Evolutionary conservation across 169 alveolate genomes (phyloP).

Genomic region (Sarcocystis neurona): DNA sequence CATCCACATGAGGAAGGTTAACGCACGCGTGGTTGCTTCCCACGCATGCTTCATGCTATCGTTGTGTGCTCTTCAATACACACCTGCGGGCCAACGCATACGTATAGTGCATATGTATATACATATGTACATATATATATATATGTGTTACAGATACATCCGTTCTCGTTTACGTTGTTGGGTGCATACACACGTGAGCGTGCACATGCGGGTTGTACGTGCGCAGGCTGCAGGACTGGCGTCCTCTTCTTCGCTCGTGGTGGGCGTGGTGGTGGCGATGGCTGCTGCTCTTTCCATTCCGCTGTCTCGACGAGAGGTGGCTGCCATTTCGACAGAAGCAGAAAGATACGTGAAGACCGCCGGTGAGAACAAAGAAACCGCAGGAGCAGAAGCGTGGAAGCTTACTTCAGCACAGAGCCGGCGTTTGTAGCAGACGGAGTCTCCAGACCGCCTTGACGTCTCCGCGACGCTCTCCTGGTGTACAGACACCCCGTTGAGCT

Average conservation of each 20-base stretch:
- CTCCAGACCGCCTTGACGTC: too few relatives aligned
- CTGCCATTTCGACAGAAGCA: neutral
- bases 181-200: neutral
- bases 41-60: too few relatives aligned
- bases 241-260: neutral
- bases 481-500: too few relatives aligned
- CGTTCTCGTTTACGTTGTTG: neutral
- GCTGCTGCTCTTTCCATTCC: neutral
- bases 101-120: neutral
- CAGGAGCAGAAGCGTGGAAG: too few relatives aligned
- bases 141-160: neutral
- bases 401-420: too few relatives aligned
- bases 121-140: neutral
- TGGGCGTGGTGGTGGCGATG: neutral
- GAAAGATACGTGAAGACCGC: neutral
- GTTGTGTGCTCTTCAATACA: too few relatives aligned
- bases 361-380: neutral
- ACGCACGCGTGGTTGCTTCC: too few relatives aligned
- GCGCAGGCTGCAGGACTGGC: neutral
- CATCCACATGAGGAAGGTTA: neutral
- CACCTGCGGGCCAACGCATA: too few relatives aligned
- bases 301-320: neutral
- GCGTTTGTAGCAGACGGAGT: too few relatives aligned
- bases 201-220: neutral
- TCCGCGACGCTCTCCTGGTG: too few relatives aligned